These are phyloP conservation scores for Neurospora sp. DNA, from an alignment of 495 filamentous ascomycete species.

Conservation along the genomic window DNA sequence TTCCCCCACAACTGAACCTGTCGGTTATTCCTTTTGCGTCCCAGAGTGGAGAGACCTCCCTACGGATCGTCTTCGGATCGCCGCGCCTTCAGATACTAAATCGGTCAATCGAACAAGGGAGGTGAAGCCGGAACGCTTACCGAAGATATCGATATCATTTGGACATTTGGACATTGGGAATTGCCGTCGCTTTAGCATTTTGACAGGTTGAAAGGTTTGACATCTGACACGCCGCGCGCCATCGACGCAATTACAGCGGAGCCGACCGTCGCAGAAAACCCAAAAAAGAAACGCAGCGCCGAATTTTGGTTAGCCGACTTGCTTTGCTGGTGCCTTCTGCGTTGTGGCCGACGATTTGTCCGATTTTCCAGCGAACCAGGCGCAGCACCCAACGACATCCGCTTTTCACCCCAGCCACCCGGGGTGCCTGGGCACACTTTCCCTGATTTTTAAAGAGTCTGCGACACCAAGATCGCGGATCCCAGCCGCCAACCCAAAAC, in stretches of 20 bases:
- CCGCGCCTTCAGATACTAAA: neutral
- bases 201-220: neutral
- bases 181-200: neutral
- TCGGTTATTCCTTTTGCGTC: neutral
- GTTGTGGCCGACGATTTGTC: neutral
- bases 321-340: neutral
- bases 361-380: neutral
- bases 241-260: neutral
- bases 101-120: neutral
- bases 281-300: neutral
- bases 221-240: neutral
- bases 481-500: conserved; percentile 1
- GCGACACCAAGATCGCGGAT: conserved; percentile 5
- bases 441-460: conserved; percentile 14
- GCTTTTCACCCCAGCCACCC: conserved; percentile 1
- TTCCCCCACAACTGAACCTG: neutral
- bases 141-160: neutral
- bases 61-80: neutral
- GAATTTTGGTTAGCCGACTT: neutral
- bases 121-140: neutral
- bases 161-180: neutral
- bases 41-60: neutral
- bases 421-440: conserved; percentile 1
- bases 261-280: neutral
- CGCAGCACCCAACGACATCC: neutral